phyloP scores from a whole-genome alignment of 106 monocot species.

The Dioscorea dumetorum region DNA sequence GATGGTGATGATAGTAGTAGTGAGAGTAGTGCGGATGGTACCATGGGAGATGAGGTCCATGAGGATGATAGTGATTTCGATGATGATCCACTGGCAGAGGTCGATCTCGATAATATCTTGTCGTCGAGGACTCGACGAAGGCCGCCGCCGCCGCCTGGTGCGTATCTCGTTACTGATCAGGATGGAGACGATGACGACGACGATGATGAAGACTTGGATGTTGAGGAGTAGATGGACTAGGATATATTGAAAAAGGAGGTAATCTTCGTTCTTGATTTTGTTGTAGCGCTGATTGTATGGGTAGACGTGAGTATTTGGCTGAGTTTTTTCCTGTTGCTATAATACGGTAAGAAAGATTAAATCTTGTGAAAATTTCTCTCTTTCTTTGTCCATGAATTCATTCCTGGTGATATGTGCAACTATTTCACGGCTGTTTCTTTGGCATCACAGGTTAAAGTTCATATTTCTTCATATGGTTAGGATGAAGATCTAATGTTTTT shows the following conservation, averaged over 20 bases:
- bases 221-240: slow-evolving; percentile 3
- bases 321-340: no score
- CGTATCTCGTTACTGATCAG: slow-evolving; percentile 32
- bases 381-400: no score
- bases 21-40: slow-evolving; percentile 1
- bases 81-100: slow-evolving; percentile 58
- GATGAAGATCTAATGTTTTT: no score
- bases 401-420: neutral
- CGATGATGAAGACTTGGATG: slow-evolving; percentile 21
- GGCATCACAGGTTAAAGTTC: no score
- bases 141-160: slow-evolving; percentile 26
- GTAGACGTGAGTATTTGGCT: neutral
- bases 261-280: no score
- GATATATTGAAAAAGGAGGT: no score
- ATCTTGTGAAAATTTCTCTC: no score
- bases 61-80: slow-evolving; percentile 25
- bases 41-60: slow-evolving; percentile 5
- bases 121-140: slow-evolving; percentile 45
- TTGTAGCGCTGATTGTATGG: no score
- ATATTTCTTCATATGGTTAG: no score
- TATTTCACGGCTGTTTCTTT: no score
- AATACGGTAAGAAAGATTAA: no score
- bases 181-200: slow-evolving; percentile 34
- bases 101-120: slow-evolving; percentile 58
- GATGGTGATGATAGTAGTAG: slow-evolving; percentile 7